Evolutionary conservation across 768 basidiomycete species (phyloP).

Genomic region (Agrocybe praecox): DNA sequence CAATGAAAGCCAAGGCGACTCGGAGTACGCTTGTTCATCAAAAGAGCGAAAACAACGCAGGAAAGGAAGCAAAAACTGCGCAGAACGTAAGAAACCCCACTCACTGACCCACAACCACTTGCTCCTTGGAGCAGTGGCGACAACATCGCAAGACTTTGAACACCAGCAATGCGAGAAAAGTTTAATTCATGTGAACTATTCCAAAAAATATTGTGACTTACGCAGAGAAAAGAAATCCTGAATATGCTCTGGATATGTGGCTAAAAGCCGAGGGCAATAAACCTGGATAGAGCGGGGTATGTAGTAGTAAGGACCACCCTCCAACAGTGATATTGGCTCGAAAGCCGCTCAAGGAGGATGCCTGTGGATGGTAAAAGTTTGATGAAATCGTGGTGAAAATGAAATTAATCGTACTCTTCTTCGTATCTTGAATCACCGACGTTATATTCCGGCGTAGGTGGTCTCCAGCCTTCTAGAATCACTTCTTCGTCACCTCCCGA

Average conservation of each 20-base stretch:
- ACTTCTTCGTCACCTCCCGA: constrained; percentile 28
- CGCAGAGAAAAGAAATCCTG: background rate
- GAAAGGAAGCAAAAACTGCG: background rate
- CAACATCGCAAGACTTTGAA: background rate
- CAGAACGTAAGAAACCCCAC: background rate
- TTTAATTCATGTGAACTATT: background rate
- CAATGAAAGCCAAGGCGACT: background rate
- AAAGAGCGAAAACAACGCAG: background rate
- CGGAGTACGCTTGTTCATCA: background rate
- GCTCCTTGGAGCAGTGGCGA: background rate
- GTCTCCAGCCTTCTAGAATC: constrained; percentile 49
- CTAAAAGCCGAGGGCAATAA: background rate
- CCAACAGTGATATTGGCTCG: constrained; percentile 12
- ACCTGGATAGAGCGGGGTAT: background rate
- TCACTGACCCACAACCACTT: background rate
- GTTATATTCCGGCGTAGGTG: constrained; percentile 31
- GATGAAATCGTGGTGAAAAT: background rate
- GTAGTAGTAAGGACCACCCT: constrained; percentile 4
- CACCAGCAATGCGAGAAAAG: background rate
- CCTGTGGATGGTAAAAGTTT: constrained; percentile 20
- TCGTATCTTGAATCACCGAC: constrained; percentile 31
- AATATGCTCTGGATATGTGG: background rate
- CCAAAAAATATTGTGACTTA: constrained; percentile 10
- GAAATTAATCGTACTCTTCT: constrained; percentile 39
- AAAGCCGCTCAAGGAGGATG: constrained; percentile 22